These are phyloP conservation scores for Phialophora macrospora DNA, from an alignment of 2,329 filamentous ascomycete genomes.

Conservation along the genomic window DNA sequence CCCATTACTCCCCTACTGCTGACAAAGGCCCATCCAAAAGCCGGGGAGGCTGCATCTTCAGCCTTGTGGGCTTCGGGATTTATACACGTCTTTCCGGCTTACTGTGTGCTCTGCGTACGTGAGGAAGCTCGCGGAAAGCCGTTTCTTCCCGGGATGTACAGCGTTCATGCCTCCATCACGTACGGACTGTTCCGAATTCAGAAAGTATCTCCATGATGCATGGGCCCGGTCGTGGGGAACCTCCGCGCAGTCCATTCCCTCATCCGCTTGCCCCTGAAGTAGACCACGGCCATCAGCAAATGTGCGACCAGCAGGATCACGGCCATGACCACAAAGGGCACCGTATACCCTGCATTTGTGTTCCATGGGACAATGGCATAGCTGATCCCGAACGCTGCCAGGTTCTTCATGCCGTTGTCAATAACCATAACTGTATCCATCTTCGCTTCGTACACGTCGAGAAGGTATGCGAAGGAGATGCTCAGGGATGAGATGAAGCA, in stretches of 20 bases:
- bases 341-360: constrained; percentile 23
- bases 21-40: background rate
- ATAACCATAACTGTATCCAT: constrained; percentile 30
- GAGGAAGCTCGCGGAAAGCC: background rate
- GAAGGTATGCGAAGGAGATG: constrained; percentile 27
- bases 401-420: constrained; percentile 29
- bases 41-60: background rate
- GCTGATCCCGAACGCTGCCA: constrained; percentile 27
- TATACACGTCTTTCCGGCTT: background rate
- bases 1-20: background rate
- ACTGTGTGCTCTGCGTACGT: background rate
- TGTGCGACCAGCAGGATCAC: constrained; percentile 27
- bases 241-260: constrained; percentile 17
- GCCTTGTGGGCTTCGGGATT: background rate
- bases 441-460: constrained; percentile 26
- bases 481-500: constrained; percentile 23
- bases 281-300: constrained; percentile 18
- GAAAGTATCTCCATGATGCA: constrained; percentile 24
- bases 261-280: constrained; percentile 21
- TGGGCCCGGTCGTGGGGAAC: constrained; percentile 10
- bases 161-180: background rate
- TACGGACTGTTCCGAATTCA: background rate
- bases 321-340: constrained; percentile 26
- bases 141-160: background rate
- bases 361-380: constrained; percentile 30